Conservation (phyloP, 352 stramenopile species). For the Globisporangium paroecandrum region DNA sequence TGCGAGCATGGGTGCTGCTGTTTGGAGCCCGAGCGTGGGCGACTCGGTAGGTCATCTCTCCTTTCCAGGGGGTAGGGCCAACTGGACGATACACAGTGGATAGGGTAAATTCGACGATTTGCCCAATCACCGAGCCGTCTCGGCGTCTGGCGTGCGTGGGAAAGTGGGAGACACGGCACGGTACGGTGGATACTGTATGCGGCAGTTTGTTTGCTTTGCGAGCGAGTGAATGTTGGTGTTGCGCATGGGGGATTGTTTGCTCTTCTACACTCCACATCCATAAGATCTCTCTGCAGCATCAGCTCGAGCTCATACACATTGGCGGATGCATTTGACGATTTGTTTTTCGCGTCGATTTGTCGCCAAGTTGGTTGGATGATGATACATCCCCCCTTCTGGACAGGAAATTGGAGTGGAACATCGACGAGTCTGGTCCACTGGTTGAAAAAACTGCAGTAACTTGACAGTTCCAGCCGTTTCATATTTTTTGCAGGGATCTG, state of each 20-base stretch:
- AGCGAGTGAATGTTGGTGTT: constrained; percentile 2
- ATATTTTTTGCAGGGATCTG: background rate
- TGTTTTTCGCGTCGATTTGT: background rate
- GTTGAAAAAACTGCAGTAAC: background rate
- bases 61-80: background rate
- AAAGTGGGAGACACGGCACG: background rate
- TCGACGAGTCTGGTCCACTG: background rate
- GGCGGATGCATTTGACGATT: background rate
- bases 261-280: background rate
- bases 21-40: background rate
- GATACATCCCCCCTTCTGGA: too few relatives aligned
- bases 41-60: background rate
- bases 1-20: background rate
- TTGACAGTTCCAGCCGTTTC: constrained; percentile 4
- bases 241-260: background rate
- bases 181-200: constrained; percentile 8
- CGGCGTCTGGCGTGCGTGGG: constrained; percentile 9
- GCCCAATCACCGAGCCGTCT: constrained; percentile 1
- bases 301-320: background rate
- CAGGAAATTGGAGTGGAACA: background rate
- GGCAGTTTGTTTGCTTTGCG: background rate
- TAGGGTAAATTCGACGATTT: background rate
- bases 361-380: background rate
- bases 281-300: background rate
- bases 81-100: background rate